A percentile compares a stretch with the other conserved stretches of the same genome.
Conservation (phyloP, 371 early-diverging fungal genomes). For the Saksenaea vasiformis region DNA sequence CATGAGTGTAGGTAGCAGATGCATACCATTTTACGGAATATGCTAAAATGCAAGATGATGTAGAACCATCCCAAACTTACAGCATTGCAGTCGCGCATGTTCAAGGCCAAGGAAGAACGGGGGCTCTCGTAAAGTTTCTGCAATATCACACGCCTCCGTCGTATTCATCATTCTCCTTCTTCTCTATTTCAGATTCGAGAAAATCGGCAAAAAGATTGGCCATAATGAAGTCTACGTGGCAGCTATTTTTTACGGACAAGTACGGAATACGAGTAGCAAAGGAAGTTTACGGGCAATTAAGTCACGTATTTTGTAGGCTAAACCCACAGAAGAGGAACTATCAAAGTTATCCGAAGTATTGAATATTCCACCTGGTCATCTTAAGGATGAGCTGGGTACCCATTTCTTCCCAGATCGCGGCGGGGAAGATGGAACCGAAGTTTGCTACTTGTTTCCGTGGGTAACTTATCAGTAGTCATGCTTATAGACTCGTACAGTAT, state of each 20-base stretch:
- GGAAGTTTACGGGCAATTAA: too few relatives aligned
- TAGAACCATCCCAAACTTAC: constrained; percentile 35
- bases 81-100: constrained; percentile 39
- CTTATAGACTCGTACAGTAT: constrained; percentile 42
- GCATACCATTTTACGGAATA: not conserved
- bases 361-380: constrained; percentile 55
- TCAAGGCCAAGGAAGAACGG: constrained; percentile 36
- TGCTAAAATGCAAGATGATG: not conserved
- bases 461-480: not conserved
- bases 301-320: too few relatives aligned
- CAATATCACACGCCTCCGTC: too few relatives aligned
- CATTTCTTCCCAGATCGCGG: constrained; percentile 62
- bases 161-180: too few relatives aligned
- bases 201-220: constrained; percentile 56
- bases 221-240: constrained; percentile 73
- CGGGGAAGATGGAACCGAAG: constrained; percentile 29
- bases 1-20: not conserved
- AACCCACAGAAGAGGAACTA: constrained; percentile 53
- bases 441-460: not conserved
- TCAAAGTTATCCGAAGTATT: constrained; percentile 50
- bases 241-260: constrained; percentile 72
- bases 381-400: constrained; percentile 53
- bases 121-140: constrained; percentile 29
- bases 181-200: constrained; percentile 61
- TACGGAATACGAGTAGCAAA: too few relatives aligned